Base-by-base conservation (phyloP, 441 rosid genomes). In the Oxalis stricta region DNA sequence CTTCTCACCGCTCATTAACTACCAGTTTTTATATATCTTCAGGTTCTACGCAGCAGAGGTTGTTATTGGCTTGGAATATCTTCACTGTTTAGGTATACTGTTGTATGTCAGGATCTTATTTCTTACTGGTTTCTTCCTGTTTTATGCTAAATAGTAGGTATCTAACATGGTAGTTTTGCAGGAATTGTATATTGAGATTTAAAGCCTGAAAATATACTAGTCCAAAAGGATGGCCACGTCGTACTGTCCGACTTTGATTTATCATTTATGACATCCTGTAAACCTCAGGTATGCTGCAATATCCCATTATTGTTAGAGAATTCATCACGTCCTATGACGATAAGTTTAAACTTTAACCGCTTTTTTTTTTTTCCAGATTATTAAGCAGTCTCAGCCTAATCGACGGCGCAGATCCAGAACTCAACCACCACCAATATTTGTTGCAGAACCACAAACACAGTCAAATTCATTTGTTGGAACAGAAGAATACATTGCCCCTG, bases 11-110 rank as follows among this genome's bases (percentile, higher is more conserved):
- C 17, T 30, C 33, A 19, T 41, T 22, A 5, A 44, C 12, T 18
- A 34, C 56, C 36, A 23, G 20, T 31, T 18, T 18, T 40, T 53
- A 26, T 37, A n/a, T n/a, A 16, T 63, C 46, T 65, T 41, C 82
- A 91, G 98, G 83, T 91, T 91, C 70, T 91, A 78, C 48, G 93
- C 78, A 22, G 96, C 96, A 30, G 96, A 91, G 68, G 95, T 91
- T 8, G 79, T 83, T 39, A 68, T 81, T 55, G 77, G 84, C 55
- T 64, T 91, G 73, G 96, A 91, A 65, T 91, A 91, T 66, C 95
- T 85, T 63, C 98, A 91, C 46, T 91, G 95, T 71, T 70, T 91
- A 70, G 98, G 98, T 91, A 75, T 30, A 45, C 46, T 31, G n/a
- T 15, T 32, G n/a, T 23, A 19, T 50, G 48, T 24, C 10, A 36